Conservation (phyloP, 352 stramenopile species). For the Halophytophthora polymorphica region DNA sequence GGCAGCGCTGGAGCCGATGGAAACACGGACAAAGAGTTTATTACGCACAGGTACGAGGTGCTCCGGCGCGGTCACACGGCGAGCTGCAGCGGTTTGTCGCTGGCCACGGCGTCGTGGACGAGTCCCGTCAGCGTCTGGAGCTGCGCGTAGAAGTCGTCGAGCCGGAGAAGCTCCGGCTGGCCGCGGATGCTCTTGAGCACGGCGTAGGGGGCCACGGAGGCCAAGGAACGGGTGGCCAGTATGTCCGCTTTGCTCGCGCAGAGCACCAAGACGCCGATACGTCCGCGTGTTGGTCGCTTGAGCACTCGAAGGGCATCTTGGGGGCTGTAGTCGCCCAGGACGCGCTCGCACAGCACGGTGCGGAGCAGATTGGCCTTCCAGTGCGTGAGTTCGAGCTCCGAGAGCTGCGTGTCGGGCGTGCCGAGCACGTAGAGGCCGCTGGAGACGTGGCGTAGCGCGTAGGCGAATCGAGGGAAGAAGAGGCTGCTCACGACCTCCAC, state of each 20-base stretch:
- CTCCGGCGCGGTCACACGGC: background rate
- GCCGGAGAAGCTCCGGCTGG: slow-evolving; percentile 4
- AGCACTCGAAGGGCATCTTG: slow-evolving; percentile 5
- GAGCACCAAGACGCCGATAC: slow-evolving; percentile 24
- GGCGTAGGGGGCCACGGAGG: slow-evolving; percentile 32
- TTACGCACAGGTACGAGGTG: background rate
- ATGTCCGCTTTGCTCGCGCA: slow-evolving; percentile 34
- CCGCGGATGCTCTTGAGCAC: slow-evolving; percentile 40
- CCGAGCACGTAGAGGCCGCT: slow-evolving; percentile 46
- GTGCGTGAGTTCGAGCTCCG: slow-evolving; percentile 27
- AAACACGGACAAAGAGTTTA: slow-evolving; percentile 5
- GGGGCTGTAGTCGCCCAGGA: slow-evolving; percentile 9
- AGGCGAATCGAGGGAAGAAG: slow-evolving; percentile 45
- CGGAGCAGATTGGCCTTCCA: slow-evolving; percentile 52
- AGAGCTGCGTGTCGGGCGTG: slow-evolving; percentile 27
- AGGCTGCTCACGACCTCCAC: slow-evolving; percentile 40
- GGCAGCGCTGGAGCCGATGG: too few species aligned
- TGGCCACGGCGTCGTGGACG: slow-evolving; percentile 19
- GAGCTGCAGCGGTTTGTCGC: slow-evolving; percentile 21
- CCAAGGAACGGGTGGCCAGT: slow-evolving; percentile 18
- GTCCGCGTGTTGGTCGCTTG: background rate
- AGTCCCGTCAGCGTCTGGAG: slow-evolving; percentile 28
- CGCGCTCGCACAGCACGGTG: slow-evolving; percentile 35
- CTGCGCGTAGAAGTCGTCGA: slow-evolving; percentile 35
- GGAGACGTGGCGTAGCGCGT: slow-evolving; percentile 23